phyloP scores from a whole-genome alignment of 148 eudicot genomes.

The Rhododendron williamsianum region DNA sequence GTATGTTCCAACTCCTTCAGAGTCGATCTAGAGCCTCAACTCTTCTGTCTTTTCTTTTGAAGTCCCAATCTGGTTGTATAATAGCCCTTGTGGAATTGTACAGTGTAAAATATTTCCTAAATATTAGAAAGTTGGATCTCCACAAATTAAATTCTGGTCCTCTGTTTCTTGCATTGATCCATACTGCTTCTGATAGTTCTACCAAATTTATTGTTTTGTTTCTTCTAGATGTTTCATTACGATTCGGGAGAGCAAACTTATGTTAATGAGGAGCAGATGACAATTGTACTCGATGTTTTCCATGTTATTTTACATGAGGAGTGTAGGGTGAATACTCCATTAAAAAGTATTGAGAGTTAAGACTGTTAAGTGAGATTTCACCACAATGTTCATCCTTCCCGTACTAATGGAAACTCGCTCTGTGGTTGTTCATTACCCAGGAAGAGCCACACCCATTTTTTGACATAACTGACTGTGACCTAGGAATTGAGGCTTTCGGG shows the following conservation, averaged over 20 bases:
- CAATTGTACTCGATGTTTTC: neutral
- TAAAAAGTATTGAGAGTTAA: neutral
- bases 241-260: neutral
- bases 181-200: neutral
- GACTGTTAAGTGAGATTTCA: neutral
- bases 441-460: neutral
- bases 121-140: neutral
- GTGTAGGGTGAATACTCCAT: neutral
- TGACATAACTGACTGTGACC: neutral
- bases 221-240: neutral
- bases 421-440: neutral
- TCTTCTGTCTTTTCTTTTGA: neutral
- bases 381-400: neutral
- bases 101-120: neutral
- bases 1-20: conserved; percentile 33
- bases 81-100: neutral
- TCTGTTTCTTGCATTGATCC: neutral
- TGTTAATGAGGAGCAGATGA: neutral
- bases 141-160: neutral
- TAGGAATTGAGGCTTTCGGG: neutral
- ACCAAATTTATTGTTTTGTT: neutral
- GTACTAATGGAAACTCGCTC: neutral
- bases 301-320: neutral
- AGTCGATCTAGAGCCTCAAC: neutral
- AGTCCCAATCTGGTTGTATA: neutral